Evolutionary conservation across 345 rosid species (phyloP).

Genomic region (Viola odorata): DNA sequence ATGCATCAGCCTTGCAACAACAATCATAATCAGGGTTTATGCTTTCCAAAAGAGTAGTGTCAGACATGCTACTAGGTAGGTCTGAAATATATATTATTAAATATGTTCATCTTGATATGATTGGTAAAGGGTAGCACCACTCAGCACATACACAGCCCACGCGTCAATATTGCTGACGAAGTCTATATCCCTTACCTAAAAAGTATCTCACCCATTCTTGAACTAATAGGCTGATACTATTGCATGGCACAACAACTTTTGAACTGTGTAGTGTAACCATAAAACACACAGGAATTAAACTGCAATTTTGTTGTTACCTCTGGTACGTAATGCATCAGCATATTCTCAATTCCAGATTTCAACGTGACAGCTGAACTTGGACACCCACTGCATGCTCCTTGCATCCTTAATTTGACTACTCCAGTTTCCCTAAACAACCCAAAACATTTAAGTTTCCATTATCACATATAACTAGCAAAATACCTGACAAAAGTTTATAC

Average conservation of each 20-base stretch:
- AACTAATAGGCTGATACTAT: not conserved
- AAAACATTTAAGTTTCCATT: slow-evolving; percentile 13
- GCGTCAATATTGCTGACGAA: not conserved
- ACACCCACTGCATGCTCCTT: slow-evolving; percentile 99
- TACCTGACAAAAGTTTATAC: too few species aligned
- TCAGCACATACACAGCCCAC: not conserved
- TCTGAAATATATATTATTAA: too few species aligned
- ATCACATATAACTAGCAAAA: not conserved
- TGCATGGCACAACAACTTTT: not conserved
- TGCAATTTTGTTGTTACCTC: slow-evolving; percentile 51
- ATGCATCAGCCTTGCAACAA: too few species aligned
- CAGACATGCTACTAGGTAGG: too few species aligned
- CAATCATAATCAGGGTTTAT: too few species aligned
- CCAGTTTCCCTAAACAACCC: slow-evolving; percentile 65
- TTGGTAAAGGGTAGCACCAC: not conserved
- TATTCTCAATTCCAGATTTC: slow-evolving; percentile 97
- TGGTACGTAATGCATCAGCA: slow-evolving; percentile 96
- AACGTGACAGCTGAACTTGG: slow-evolving; percentile 96
- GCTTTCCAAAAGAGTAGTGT: too few species aligned
- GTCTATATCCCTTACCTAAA: not conserved
- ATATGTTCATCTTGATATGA: too few species aligned
- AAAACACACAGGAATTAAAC: not conserved
- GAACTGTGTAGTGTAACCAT: not conserved
- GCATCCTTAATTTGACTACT: slow-evolving; percentile 84
- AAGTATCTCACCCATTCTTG: not conserved